These are phyloP conservation scores for Euphrasia confusa DNA, from an alignment of 257 asterid species.

Conservation along the genomic window DNA sequence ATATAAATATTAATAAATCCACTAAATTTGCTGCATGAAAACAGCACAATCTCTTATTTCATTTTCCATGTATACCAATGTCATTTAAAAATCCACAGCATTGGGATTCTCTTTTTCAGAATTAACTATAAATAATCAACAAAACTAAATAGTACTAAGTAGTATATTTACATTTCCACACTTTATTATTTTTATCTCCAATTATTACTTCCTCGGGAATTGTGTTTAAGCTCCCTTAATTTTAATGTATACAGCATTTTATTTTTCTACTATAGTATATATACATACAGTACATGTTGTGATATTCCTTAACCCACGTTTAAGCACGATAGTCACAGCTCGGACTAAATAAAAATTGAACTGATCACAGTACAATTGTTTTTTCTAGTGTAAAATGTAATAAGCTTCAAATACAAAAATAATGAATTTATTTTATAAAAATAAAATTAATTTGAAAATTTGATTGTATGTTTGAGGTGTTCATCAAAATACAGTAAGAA, in stretches of 20 bases:
- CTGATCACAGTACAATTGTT: too few relatives aligned
- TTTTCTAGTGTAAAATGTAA: too few relatives aligned
- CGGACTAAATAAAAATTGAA: slow-evolving; percentile 22
- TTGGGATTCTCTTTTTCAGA: slow-evolving; percentile 59
- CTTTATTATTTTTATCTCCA: slow-evolving; percentile 10
- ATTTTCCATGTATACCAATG: slow-evolving; percentile 30
- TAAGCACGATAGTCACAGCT: slow-evolving; percentile 90
- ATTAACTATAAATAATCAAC: slow-evolving; percentile 25
- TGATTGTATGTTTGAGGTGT: too few relatives aligned
- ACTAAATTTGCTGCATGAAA: too few relatives aligned
- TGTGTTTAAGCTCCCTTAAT: slow-evolving; percentile 14
- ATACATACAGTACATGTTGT: slow-evolving; percentile 50
- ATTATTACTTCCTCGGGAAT: slow-evolving; percentile 44
- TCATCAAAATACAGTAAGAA: too few relatives aligned
- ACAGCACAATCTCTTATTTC: slow-evolving; percentile 29
- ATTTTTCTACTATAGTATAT: too few relatives aligned
- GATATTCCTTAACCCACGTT: slow-evolving; percentile 93
- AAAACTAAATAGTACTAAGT: too few relatives aligned
- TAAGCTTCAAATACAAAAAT: too few relatives aligned
- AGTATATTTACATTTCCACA: too few relatives aligned
- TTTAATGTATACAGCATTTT: neutral
- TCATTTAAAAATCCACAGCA: slow-evolving; percentile 28
- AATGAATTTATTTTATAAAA: too few relatives aligned
- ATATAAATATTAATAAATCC: too few relatives aligned
- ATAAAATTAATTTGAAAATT: too few relatives aligned